A percentile compares a stretch with the other conserved stretches of the same genome.
Evolutionary conservation across 352 stramenopile species (phyloP).

Genomic region (Globisporangium canariense): DNA sequence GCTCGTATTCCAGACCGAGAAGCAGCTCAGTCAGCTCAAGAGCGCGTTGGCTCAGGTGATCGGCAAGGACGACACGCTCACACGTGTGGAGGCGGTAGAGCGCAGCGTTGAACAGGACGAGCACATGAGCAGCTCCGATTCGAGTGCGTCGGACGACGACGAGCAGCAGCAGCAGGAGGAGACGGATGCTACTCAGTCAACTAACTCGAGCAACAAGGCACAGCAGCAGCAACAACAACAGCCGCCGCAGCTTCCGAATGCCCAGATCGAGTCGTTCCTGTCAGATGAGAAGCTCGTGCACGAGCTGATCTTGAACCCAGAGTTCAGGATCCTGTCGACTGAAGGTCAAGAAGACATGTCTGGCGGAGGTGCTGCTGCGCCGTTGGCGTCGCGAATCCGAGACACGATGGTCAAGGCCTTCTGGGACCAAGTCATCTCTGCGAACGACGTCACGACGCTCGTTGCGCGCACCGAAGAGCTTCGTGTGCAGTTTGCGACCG

Average conservation of each 20-base stretch:
- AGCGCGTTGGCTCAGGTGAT: conserved; percentile 53
- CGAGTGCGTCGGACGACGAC: conserved; percentile 18
- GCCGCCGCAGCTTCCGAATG: conserved; percentile 16
- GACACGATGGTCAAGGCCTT: conserved; percentile 61
- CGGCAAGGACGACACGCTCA: conserved; percentile 34
- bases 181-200: background rate
- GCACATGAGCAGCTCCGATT: conserved; percentile 19
- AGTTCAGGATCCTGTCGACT: conserved; percentile 35
- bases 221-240: background rate
- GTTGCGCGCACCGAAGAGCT: conserved; percentile 54
- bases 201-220: background rate
- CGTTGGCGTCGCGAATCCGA: conserved; percentile 38
- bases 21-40: conserved; percentile 54
- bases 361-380: conserved; percentile 14
- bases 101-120: conserved; percentile 27
- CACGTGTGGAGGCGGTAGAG: conserved; percentile 34
- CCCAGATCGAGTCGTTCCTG: conserved; percentile 44
- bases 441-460: conserved; percentile 47
- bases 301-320: conserved; percentile 70
- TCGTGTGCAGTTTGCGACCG: conserved; percentile 28
- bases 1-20: conserved; percentile 51
- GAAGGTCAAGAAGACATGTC: conserved; percentile 8
- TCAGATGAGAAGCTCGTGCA: conserved; percentile 60
- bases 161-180: conserved; percentile 19
- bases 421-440: conserved; percentile 54